phyloP scores from a whole-genome alignment of 2,329 filamentous ascomycete species.

The Zymoseptoria passerinii region DNA sequence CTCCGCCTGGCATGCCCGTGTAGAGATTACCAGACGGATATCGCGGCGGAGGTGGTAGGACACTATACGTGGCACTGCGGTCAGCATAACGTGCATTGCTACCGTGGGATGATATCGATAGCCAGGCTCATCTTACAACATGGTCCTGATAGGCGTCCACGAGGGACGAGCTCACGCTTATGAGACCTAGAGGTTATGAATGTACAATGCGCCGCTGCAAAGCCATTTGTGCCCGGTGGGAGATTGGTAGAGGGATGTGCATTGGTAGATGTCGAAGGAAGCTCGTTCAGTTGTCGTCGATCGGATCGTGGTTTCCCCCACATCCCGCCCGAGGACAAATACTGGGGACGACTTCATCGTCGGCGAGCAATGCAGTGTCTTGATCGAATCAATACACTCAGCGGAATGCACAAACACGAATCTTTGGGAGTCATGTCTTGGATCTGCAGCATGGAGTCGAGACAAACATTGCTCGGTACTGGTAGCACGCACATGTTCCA shows the following conservation, averaged over 20 bases:
- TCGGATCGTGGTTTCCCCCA: neutral
- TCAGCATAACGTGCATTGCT: neutral
- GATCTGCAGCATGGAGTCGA: neutral
- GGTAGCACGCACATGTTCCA: neutral
- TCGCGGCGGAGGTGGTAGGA: slow-evolving; percentile 37
- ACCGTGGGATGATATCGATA: neutral
- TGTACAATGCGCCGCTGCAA: neutral
- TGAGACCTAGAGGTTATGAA: neutral
- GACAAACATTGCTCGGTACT: neutral
- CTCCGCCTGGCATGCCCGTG: slow-evolving; percentile 56
- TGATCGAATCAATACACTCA: neutral
- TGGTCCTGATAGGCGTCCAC: neutral
- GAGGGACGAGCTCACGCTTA: neutral
- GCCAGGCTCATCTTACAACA: neutral
- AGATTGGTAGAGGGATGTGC: neutral
- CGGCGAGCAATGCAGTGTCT: neutral
- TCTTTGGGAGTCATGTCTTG: neutral
- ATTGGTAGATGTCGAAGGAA: neutral
- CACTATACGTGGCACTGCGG: slow-evolving; percentile 6
- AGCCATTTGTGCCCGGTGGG: neutral
- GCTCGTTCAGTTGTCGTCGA: neutral
- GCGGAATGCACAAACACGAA: neutral
- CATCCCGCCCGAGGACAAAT: neutral
- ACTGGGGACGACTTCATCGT: neutral
- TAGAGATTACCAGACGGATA: slow-evolving; percentile 69